Percentiles rank a stretch among this genome's conserved stretches.
phyloP scores from a whole-genome alignment of 179 eudicot genomes.

The Silene noctiflora region DNA sequence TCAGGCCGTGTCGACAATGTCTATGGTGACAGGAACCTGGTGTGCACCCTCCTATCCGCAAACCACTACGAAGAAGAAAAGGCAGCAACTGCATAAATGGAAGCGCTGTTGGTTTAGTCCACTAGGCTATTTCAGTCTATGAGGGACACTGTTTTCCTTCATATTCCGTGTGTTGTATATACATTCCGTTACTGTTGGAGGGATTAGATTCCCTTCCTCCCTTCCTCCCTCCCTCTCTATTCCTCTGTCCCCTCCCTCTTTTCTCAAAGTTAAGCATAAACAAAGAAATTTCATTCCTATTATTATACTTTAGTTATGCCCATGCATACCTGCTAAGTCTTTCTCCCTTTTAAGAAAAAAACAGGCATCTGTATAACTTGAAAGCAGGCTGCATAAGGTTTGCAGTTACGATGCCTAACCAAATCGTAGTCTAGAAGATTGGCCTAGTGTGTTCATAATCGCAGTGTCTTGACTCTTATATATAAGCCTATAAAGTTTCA shows the following conservation, averaged over 20 bases:
- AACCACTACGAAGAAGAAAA: slow-evolving; percentile 63
- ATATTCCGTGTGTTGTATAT: slow-evolving; percentile 28
- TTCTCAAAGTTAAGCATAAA: background rate
- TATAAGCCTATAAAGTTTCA: no score
- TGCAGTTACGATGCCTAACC: no score
- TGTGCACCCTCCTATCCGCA: slow-evolving; percentile 81
- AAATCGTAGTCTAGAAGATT: background rate
- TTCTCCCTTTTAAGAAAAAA: no score
- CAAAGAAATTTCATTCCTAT: slow-evolving; percentile 16
- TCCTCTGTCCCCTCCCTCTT: background rate
- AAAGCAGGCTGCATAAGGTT: background rate
- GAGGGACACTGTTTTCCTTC: slow-evolving; percentile 15
- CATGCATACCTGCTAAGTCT: background rate
- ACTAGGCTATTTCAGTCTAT: background rate
- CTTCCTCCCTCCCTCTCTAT: background rate
- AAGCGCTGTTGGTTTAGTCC: slow-evolving; percentile 14
- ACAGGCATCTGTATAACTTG: background rate
- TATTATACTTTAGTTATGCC: slow-evolving; percentile 3
- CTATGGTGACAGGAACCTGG: slow-evolving; percentile 89
- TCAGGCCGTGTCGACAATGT: slow-evolving; percentile 95
- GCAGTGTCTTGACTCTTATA: background rate
- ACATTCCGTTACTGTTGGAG: slow-evolving; percentile 17
- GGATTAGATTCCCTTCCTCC: slow-evolving; percentile 21
- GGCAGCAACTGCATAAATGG: slow-evolving; percentile 71
- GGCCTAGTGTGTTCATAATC: background rate